Evolutionary conservation across 2,329 filamentous ascomycete species (phyloP).

Genomic region (Paraconiothyrium sp.): DNA sequence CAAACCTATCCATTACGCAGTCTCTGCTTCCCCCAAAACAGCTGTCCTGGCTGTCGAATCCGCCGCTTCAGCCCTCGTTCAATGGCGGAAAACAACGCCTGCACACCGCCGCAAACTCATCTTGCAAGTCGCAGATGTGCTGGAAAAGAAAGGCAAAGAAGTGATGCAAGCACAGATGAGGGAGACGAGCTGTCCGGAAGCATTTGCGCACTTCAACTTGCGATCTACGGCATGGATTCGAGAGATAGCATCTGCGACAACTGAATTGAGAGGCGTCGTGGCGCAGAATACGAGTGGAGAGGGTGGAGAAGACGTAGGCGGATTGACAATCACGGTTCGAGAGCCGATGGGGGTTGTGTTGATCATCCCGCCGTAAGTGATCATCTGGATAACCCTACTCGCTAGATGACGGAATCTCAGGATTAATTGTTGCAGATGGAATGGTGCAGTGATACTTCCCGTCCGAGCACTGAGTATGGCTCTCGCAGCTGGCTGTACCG

Average conservation of each 20-base stretch:
- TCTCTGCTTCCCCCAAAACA: constrained; percentile 62
- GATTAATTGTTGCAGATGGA: constrained; percentile 48
- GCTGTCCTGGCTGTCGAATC: constrained; percentile 64
- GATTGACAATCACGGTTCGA: constrained; percentile 70
- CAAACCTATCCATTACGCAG: constrained; percentile 62
- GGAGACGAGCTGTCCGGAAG: constrained; percentile 62
- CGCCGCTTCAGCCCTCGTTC: constrained; percentile 70
- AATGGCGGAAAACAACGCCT: constrained; percentile 72
- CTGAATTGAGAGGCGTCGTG: constrained; percentile 50
- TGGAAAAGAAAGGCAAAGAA: constrained; percentile 67
- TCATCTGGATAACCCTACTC: constrained; percentile 22
- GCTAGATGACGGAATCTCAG: constrained; percentile 28
- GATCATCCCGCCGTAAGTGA: constrained; percentile 75
- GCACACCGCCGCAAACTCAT: constrained; percentile 72
- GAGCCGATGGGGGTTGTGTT: constrained; percentile 81
- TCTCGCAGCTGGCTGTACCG: constrained; percentile 64
- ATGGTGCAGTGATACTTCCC: constrained; percentile 58
- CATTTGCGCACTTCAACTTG: constrained; percentile 49
- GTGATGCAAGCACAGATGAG: constrained; percentile 66
- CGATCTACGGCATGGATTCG: constrained; percentile 52
- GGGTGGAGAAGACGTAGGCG: constrained; percentile 56
- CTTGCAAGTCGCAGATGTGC: constrained; percentile 70
- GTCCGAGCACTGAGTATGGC: constrained; percentile 57
- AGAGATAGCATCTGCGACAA: constrained; percentile 55
- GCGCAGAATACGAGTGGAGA: constrained; percentile 55